Evolutionary conservation across 2,329 filamentous ascomycete species (phyloP).

Genomic region (Ophiostoma novo-ulmi): DNA sequence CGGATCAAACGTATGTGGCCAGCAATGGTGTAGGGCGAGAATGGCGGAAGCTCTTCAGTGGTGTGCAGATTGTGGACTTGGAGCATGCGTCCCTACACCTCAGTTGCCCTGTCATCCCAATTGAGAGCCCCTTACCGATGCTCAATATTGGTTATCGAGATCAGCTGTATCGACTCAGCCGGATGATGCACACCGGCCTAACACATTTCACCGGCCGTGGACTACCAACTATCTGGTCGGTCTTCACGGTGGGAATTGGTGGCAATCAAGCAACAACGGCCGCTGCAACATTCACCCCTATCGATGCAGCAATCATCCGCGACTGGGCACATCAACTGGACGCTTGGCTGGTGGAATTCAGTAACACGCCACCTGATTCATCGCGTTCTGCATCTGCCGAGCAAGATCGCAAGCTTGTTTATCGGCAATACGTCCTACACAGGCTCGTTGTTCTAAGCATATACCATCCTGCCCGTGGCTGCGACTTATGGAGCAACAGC

Average conservation of each 20-base stretch:
- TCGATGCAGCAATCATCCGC: conserved; percentile 26
- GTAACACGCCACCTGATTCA: conserved; percentile 11
- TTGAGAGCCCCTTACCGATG: conserved; percentile 23
- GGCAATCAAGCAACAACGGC: not conserved
- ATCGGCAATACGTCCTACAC: conserved; percentile 27
- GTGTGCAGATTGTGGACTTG: conserved; percentile 27
- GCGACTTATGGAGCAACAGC: conserved; percentile 24
- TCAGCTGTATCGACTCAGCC: conserved; percentile 26
- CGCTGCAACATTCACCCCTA: conserved; percentile 18
- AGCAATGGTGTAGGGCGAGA: conserved; percentile 15
- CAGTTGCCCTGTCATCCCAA: conserved; percentile 23
- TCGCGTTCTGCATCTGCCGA: not conserved
- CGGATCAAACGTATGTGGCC: conserved; percentile 8
- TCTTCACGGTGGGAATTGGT: conserved; percentile 14
- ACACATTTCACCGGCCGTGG: conserved; percentile 27
- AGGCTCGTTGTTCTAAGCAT: conserved; percentile 25
- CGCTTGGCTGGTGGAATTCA: conserved; percentile 26
- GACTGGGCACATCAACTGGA: conserved; percentile 28
- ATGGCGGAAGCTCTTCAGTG: conserved; percentile 26
- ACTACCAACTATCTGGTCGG: conserved; percentile 27
- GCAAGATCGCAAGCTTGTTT: conserved; percentile 22
- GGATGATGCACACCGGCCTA: conserved; percentile 27
- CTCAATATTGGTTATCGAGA: conserved; percentile 22
- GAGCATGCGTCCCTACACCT: conserved; percentile 27
- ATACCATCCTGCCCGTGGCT: conserved; percentile 27